Conservation (phyloP, 2,329 filamentous ascomycete genomes). For the Epichloe scottii region DNA sequence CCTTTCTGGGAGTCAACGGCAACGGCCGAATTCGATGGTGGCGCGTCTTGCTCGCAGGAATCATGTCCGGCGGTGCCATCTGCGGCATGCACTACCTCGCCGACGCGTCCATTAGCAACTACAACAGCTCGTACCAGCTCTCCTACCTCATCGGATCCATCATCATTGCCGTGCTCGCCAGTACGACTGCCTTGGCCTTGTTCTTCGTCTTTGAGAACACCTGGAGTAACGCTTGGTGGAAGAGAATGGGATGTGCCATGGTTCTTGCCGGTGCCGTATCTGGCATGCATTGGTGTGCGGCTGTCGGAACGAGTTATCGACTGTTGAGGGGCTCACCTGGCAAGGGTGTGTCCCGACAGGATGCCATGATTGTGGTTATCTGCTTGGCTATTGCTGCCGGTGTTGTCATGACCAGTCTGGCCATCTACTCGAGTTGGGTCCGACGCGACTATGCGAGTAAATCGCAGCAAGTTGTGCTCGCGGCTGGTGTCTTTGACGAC, state of each 20-base stretch:
- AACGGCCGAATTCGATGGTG: slow-evolving; percentile 42
- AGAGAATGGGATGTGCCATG: slow-evolving; percentile 51
- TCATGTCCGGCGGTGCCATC: slow-evolving; percentile 61
- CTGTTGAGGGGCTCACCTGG: slow-evolving; percentile 29
- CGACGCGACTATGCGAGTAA: slow-evolving; percentile 42
- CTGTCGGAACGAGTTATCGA: slow-evolving; percentile 55
- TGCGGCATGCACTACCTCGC: slow-evolving; percentile 80
- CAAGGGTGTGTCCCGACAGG: slow-evolving; percentile 8
- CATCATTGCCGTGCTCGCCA: slow-evolving; percentile 59
- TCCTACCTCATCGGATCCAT: slow-evolving; percentile 54
- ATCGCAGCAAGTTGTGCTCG: slow-evolving; percentile 48
- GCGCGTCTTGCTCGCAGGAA: slow-evolving; percentile 48
- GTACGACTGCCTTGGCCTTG: slow-evolving; percentile 52
- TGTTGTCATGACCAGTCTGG: slow-evolving; percentile 42
- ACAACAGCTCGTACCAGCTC: slow-evolving; percentile 46
- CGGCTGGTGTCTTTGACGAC: slow-evolving; percentile 53
- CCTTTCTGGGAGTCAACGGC: slow-evolving; percentile 58
- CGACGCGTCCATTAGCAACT: slow-evolving; percentile 68
- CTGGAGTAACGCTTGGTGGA: slow-evolving; percentile 71
- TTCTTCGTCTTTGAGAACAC: slow-evolving; percentile 66
- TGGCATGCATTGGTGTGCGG: slow-evolving; percentile 77
- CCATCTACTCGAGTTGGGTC: slow-evolving; percentile 26
- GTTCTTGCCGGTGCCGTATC: slow-evolving; percentile 64
- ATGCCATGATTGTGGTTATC: slow-evolving; percentile 49
- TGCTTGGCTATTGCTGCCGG: slow-evolving; percentile 53